Base-by-base conservation (phyloP, 2,329 filamentous ascomycete genomes). In the Phaeoacremonium minimum region DNA sequence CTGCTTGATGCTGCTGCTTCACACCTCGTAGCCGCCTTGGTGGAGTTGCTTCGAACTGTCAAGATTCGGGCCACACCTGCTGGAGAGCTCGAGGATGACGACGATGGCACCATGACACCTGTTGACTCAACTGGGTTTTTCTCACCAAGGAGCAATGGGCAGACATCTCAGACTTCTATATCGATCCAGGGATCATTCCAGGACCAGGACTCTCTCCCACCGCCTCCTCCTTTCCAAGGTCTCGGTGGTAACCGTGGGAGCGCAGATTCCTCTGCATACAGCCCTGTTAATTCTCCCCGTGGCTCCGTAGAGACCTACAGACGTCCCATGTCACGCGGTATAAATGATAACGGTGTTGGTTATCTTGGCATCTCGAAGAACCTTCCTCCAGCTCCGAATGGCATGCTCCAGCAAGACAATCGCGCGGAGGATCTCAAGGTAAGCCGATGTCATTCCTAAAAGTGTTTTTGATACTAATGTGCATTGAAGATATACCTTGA, bases 1-100 rank as follows among this genome's bases (percentile, higher is more conserved):
- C 66, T 98, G 4, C 71, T 98, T 15, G 93, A 98, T 58, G 93
- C 91, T 4, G 91, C 93, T 3, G 89, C 91, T 7, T 93, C 87
- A 16, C 89, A 98, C 61, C 72, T 97, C 22, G 87, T 88, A 2
- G 81, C 86, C 5, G 82, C 90, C 3, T 75, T 97, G 16, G 82
- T 98, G 15, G 90, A 96, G 50, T 73, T 97, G 12, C 72, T 96
- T 36, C 84, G 87, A 33, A 68, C 77, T 5, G 89, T 88, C 52
- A 95, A 95, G 63, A 87, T 97, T 46, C 77, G 85, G 19, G 72
- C 80, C 7, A 93, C 87, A 0, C 82, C 85, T 3, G 73, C 73
- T 2, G 79, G 79, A 31, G 87, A 94, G 52, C 65, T 93, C n/a
- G 84, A 88, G 36, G 79, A 85, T 15, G 84, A 88, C 9, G 83